Conservation (phyloP, 2,329 filamentous ascomycete species). For the Exophiala aquamarina region DNA sequence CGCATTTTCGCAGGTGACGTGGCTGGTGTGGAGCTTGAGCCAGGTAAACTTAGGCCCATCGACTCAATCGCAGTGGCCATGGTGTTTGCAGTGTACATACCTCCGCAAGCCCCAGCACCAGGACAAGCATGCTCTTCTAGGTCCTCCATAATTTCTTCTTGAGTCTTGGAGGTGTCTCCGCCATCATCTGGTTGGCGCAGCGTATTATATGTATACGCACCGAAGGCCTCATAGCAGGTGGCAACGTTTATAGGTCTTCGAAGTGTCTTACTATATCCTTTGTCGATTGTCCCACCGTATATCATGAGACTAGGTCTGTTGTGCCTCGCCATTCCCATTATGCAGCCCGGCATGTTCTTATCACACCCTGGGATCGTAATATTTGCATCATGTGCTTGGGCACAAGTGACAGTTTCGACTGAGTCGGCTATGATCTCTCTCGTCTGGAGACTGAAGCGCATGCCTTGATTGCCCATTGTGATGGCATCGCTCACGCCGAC, state of each 20-base stretch:
- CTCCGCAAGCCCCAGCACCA: slow-evolving; percentile 76
- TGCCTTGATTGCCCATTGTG: slow-evolving; percentile 84
- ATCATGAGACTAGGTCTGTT: slow-evolving; percentile 94
- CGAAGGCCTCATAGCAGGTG: slow-evolving; percentile 83
- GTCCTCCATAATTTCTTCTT: slow-evolving; percentile 79
- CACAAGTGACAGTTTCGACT: slow-evolving; percentile 89
- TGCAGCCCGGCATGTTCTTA: slow-evolving; percentile 94
- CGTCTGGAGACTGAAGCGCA: slow-evolving; percentile 89
- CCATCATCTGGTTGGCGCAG: slow-evolving; percentile 66
- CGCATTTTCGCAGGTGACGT: slow-evolving; percentile 79
- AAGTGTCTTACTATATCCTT: slow-evolving; percentile 76
- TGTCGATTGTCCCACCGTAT: slow-evolving; percentile 87
- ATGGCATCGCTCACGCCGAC: slow-evolving; percentile 89
- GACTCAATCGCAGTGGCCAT: slow-evolving; percentile 91
- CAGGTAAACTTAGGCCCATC: slow-evolving; percentile 79
- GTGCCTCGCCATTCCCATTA: slow-evolving; percentile 88
- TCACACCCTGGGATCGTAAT: slow-evolving; percentile 92
- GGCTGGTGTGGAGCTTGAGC: slow-evolving; percentile 81
- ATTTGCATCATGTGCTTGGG: slow-evolving; percentile 89
- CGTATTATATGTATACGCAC: slow-evolving; percentile 75
- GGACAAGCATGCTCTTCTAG: slow-evolving; percentile 78
- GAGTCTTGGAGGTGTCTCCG: slow-evolving; percentile 60
- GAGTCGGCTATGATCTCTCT: slow-evolving; percentile 92
- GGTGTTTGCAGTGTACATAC: slow-evolving; percentile 91
- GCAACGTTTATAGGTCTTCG: slow-evolving; percentile 82